Base-by-base conservation (phyloP, 108 stramenopile species). In the Pseudonitzschia pungens region DNA sequence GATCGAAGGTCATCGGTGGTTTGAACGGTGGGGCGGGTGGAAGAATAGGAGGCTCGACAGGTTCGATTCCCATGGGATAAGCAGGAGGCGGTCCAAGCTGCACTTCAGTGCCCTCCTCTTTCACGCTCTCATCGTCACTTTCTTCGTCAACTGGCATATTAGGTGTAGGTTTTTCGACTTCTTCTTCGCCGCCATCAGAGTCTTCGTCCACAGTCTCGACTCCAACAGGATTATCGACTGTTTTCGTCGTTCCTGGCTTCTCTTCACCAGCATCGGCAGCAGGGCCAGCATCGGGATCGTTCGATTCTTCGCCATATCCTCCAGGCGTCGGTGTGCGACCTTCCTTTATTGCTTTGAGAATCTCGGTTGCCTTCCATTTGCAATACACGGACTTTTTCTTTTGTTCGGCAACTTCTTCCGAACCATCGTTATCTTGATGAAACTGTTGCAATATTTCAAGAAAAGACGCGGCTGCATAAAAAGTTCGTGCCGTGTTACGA, bases 301-400 rank as follows among this genome's bases (percentile, higher is more conserved):
- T 36, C 0, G 56, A 57, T 6, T 50, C 45, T 43, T 86, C 89
- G 3, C 83, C 77, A 68, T 87, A 95, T 65, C 92, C 92, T 24
- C 94, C 95, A 10, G 95, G 89, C 20, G 84, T 81, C 8, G 87
- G 86, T 54, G 81, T 42, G 58, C 91, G 73, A 33, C 97, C 97
- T 63, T 96, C 93, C 54, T 95, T 96, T 26, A 98, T 83, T 4
- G 94, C 93, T 71, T 96, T 98, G 48, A 98, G 72, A 73, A 96
- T 98, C 33, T 98, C 96, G 1, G 96, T 89, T 12, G 96, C 93
- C 68, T 96, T 96, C 94, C 94, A 98, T 70, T 96, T 98, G 63
- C 87, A 83, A 78, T 96, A 98, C 14, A 87, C 27, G 29, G 79
- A 72, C 45, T 78, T 67, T 65, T 92, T 82, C 60, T 84, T 76